Evolutionary conservation across 768 basidiomycete species (phyloP), one percentile per base, ranked within the genome.

Genomic region (Neoboletus subvelutipes): DNA sequence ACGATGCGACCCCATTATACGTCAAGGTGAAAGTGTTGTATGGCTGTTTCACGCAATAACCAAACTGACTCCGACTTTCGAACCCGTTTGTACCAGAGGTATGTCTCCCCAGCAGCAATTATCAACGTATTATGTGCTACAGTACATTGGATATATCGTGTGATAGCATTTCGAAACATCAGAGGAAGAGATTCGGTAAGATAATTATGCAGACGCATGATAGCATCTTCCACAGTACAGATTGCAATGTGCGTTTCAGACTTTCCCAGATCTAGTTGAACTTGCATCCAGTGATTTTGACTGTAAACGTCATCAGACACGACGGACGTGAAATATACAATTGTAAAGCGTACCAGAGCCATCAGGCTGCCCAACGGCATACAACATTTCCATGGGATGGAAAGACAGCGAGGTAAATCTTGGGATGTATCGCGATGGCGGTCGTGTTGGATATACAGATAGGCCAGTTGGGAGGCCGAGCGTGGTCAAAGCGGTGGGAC

Each of bases 331-430:
- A 41, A 46, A 26, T 18, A 43, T 5, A 4, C 1, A 22, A 45
- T 54, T 24, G 5, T 12, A 53, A 52, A 22, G 61, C 79, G 57
- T 64, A 83, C 83, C 77, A 57, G 75, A 66, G 1, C 91, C 90
- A 68, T 93, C 90, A 49, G 86, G 80, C 43, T 82, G 81, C 10
- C 90, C 90, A 17, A 86, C 68, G 18, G 83, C 88, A 64, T 84
- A 89, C 60, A 94, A 69, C 92, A 94, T 93, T 71, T 94, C 90
- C 59, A 83, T 79, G 13, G 92, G 92, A 68, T 94, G 92, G 79
- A 94, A 94, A 2, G 80, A 77, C 49, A 93, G 73, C 31, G 87
- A 85, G 43, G 83, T 85, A 55, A 73, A 75, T 59, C 84, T 76
- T 42, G 85, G 84, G 54, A 86, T 84, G 65, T 78, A 87, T 10